A percentile compares a stretch with the other conserved stretches of the same genome.
Evolutionary conservation across 75 land plant species (phyloP).

Genomic region (Sequoia sempervirens): DNA sequence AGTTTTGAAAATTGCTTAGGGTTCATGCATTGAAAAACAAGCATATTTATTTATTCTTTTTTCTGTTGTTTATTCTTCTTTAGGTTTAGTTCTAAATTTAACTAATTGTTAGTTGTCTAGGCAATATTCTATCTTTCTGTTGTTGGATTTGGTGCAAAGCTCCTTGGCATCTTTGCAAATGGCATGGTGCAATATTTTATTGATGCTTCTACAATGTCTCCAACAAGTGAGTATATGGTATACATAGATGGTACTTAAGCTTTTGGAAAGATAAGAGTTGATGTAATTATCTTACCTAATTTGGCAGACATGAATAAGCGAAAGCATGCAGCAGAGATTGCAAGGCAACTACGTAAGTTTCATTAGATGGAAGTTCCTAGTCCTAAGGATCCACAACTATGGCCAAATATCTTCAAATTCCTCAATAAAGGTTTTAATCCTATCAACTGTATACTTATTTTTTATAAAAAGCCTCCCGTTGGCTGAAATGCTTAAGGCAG

Average conservation of each 20-base stretch:
- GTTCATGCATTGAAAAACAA: neutral
- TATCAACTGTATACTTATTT: neutral
- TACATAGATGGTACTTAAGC: neutral
- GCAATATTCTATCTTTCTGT: slow-evolving; percentile 65
- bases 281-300: neutral
- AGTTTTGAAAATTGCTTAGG: neutral
- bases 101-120: slow-evolving; percentile 33
- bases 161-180: slow-evolving; percentile 87
- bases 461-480: neutral
- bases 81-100: neutral
- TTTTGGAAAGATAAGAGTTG: neutral
- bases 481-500: neutral
- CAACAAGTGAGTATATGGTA: slow-evolving; percentile 43
- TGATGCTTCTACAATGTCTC: slow-evolving; percentile 67
- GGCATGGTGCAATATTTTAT: slow-evolving; percentile 97
- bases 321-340: slow-evolving; percentile 70
- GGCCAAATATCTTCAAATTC: slow-evolving; percentile 78
- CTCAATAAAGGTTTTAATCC: slow-evolving; percentile 58
- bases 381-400: slow-evolving; percentile 86
- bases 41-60: neutral
- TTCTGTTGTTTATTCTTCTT: slow-evolving; percentile 1
- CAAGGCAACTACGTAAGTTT: slow-evolving; percentile 69
- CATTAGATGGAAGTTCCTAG: slow-evolving; percentile 84
- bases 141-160: slow-evolving; percentile 93
- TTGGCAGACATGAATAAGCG: slow-evolving; percentile 72